A percentile compares a stretch with the other conserved stretches of the same genome.
phyloP scores from a whole-genome alignment of 495 filamentous ascomycete genomes.

The Darksidea phi region DNA sequence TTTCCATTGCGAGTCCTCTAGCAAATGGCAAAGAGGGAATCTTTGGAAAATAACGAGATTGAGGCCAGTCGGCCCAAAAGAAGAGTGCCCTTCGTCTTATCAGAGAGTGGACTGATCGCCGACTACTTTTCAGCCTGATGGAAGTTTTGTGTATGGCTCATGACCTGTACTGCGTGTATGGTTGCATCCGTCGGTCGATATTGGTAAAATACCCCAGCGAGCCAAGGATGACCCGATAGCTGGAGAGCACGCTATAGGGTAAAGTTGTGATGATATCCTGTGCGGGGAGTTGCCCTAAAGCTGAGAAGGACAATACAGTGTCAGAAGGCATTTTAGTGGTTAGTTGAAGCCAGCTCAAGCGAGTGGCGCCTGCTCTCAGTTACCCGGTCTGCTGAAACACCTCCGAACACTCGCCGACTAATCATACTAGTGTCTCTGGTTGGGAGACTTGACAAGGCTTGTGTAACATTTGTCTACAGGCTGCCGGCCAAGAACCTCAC shows the following conservation, averaged over 20 bases:
- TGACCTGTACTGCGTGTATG: no score
- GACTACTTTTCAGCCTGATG: not conserved
- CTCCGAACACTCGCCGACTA: not conserved
- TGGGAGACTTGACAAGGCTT: not conserved
- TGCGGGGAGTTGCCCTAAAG: no score
- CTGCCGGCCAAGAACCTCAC: not conserved
- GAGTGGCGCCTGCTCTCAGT: not conserved
- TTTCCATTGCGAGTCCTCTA: no score
- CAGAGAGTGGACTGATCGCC: no score
- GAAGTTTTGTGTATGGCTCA: not conserved
- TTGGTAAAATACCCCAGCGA: not conserved
- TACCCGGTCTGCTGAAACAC: not conserved
- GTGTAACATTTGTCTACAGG: not conserved
- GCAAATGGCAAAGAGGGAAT: no score
- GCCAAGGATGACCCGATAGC: not conserved
- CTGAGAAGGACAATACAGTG: not conserved
- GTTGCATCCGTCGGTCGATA: no score
- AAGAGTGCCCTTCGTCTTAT: no score
- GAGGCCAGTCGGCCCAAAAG: no score
- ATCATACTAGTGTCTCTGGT: not conserved
- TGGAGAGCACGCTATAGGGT: not conserved
- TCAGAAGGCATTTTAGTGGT: not conserved
- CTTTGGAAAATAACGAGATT: no score
- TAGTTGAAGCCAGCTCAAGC: not conserved
- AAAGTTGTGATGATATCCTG: not conserved